phyloP scores from a whole-genome alignment of 2,329 filamentous ascomycete species.

The Ceratocystis albifundus region DNA sequence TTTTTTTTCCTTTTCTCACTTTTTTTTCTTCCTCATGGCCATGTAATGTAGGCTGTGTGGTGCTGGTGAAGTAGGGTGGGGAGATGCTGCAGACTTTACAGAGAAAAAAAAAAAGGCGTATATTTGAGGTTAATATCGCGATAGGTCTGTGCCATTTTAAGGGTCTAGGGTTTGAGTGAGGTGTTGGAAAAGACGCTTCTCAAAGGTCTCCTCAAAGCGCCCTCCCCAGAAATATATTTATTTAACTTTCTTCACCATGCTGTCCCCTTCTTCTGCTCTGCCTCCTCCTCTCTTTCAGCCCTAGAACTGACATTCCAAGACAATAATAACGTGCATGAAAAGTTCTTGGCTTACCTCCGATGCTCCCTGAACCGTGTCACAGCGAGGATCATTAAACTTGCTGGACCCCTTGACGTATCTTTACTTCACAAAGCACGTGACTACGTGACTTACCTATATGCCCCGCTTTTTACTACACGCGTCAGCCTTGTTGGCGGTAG shows the following conservation, averaged over 20 bases:
- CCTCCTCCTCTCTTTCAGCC: background rate
- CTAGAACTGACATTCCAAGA: background rate
- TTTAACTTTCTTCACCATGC: background rate
- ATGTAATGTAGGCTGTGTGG: background rate
- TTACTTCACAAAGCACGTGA: background rate
- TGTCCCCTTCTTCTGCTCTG: background rate
- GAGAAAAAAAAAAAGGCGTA: background rate
- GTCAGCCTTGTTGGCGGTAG: background rate
- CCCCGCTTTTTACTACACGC: background rate
- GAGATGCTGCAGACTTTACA: background rate
- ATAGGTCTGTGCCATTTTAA: no score
- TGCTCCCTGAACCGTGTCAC: slow-evolving; percentile 8
- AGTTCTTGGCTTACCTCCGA: background rate
- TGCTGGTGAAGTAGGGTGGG: background rate
- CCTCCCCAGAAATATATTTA: background rate
- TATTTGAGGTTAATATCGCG: no score
- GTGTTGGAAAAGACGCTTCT: background rate
- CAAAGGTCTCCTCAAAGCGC: background rate
- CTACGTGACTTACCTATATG: background rate
- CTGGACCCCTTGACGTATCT: background rate
- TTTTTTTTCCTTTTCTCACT: no score
- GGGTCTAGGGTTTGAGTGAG: background rate
- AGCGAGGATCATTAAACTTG: slow-evolving; percentile 8
- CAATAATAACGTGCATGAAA: background rate
- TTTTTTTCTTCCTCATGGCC: background rate